These are phyloP conservation scores for Yamadazyma pseudoaaseri DNA, from an alignment of 1,139 yeast species.

Conservation along the genomic window DNA sequence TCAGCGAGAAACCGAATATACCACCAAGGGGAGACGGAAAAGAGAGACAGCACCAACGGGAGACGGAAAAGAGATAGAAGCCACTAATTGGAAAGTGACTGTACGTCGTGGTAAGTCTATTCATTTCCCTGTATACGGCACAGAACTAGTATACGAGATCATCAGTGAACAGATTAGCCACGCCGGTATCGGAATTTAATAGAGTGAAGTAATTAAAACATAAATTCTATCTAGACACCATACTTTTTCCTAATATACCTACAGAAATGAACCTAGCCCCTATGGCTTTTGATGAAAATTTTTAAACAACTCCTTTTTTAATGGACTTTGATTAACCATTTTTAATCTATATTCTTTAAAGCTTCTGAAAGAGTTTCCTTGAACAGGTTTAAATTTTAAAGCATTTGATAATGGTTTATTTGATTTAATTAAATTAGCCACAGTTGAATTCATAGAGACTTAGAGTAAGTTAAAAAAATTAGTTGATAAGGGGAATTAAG, in stretches of 20 bases:
- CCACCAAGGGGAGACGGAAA: too few relatives aligned
- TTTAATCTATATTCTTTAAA: slow-evolving; percentile 58
- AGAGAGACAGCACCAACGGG: too few relatives aligned
- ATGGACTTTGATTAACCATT: slow-evolving; percentile 51
- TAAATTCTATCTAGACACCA: slow-evolving; percentile 1
- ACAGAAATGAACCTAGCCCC: not conserved
- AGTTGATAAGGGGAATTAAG: not conserved
- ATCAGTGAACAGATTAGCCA: too few relatives aligned
- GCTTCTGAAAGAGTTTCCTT: slow-evolving; percentile 39
- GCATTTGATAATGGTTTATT: slow-evolving; percentile 9
- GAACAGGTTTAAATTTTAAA: slow-evolving; percentile 9
- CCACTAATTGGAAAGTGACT: too few relatives aligned
- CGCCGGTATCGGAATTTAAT: too few relatives aligned
- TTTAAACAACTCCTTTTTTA: slow-evolving; percentile 25
- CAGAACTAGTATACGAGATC: too few relatives aligned
- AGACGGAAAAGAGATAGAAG: too few relatives aligned
- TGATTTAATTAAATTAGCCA: slow-evolving; percentile 12
- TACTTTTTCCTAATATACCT: not conserved
- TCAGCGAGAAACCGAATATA: too few relatives aligned
- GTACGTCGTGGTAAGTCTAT: too few relatives aligned
- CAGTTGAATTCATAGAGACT: slow-evolving; percentile 6
- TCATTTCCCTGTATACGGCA: too few relatives aligned
- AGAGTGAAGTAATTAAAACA: too few relatives aligned
- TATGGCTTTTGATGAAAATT: slow-evolving; percentile 6
- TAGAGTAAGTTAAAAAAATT: not conserved